Evolutionary conservation across 2,329 filamentous ascomycete genomes (phyloP), one percentile per base, ranked within the genome.

Genomic region (Xylaria sp.): DNA sequence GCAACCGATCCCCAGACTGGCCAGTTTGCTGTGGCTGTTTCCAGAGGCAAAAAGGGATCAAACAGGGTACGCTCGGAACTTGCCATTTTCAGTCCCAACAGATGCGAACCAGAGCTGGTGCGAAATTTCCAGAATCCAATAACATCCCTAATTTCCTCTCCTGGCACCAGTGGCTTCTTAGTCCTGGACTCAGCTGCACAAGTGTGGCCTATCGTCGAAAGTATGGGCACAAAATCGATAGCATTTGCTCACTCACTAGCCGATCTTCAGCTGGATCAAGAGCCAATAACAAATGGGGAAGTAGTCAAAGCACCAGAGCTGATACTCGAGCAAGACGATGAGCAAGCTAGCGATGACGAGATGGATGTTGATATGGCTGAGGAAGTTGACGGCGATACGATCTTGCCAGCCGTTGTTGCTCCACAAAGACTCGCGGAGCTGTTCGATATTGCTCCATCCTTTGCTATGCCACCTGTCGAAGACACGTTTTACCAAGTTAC

Each of bases 401-500:
- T 84, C 25, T 85, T 87, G 65, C 80, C 82, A 2, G 85, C 86
- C 6, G 87, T 93, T 20, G 86, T 94, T 20, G 83, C 89, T 47
- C 87, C 89, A 55, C 89, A 94, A 74, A 86, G 88, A 69, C 80
- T 94, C 61, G 85, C 90, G 5, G 85, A 88, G 57, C 86, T 94
- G 42, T 93, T 94, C 70, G 90, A 93, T 69, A 83, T 85, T 15
- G 88, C 88, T 1, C 88, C 90, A 1, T 86, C 89, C 3, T 91
- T 91, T 74, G 89, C 90, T 0, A 85, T 91, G 73, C 89, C 90
- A 25, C 87, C 90, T 11, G 86, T 94, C 25, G 88, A 91, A 77
- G 91, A 93, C 69, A 86, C 93, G 81, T 94, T 94, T 75, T 89
- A 90, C 77, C 87, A 89, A 77, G 89, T 95, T 44, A 86, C 90